Base-by-base conservation (phyloP, 768 basidiomycete genomes). In the Gloeostereum incarnatum region DNA sequence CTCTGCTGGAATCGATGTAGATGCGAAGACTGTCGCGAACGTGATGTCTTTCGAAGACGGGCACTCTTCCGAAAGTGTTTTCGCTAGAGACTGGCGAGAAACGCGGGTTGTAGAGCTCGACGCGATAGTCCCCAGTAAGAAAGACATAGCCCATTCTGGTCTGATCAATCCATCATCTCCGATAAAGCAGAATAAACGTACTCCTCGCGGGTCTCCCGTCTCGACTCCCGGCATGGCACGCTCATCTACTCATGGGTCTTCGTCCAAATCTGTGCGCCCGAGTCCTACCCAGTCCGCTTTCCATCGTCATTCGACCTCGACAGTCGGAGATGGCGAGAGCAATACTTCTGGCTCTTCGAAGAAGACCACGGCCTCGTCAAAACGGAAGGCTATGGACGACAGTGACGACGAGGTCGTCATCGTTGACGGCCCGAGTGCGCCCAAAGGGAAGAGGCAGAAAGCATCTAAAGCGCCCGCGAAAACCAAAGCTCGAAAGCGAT, bases 71-170 rank as follows among this genome's bases (percentile, higher is more conserved):
- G 83, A 88, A 48, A 77, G 66, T 41, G 46, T 85, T 3, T 85
- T 84, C 53, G 65, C 69, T 40, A 67, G 84, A 19, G 86, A 88
- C 53, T 88, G 83, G 82, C 66, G 82, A 34, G 85, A 87, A 56
- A 76, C 78, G 3, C 66, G 83, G 36, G n/a, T n/a, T n/a, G 50
- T 78, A 41, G 56, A 64, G 17, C 49, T 64, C 31, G 65, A 69
- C 21, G 50, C 52, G 17, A 34, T 61, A 60, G 9, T 16, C 45
- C 31, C 43, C 46, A 5, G 17, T 13, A 21, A 29, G 32, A 16
- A 4, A 31, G 17, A 14, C n/a, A 18, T 13, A 35, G 33, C 11
- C 33, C 19, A n/a, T n/a, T n/a, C n/a, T n/a, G n/a, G 11, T n/a
- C n/a, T n/a, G 33, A 35, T 26, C 35, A 38, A 29, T 18, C 45